A percentile compares a stretch with the other conserved stretches of the same genome.
These are phyloP conservation scores for Sambucus nigra DNA, from an alignment of 129 eudicot species.

Conservation along the genomic window DNA sequence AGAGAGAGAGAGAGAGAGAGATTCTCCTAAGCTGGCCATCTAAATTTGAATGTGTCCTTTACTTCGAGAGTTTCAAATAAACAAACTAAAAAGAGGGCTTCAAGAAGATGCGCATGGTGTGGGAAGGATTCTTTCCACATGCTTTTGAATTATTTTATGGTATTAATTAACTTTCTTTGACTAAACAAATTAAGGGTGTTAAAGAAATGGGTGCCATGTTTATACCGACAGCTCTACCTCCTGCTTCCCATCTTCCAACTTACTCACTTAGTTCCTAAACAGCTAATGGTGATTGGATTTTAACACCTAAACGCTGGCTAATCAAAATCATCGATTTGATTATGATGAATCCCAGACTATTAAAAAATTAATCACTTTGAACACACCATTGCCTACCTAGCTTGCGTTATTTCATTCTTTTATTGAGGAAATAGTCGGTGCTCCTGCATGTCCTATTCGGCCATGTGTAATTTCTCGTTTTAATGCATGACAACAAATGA, in stretches of 20 bases:
- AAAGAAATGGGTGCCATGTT: slow-evolving; percentile 25
- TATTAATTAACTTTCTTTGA: slow-evolving; percentile 9
- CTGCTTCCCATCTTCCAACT: slow-evolving; percentile 37
- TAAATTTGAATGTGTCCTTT: slow-evolving; percentile 5
- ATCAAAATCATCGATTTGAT: slow-evolving; percentile 8
- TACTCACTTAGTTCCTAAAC: slow-evolving; percentile 13
- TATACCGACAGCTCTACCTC: slow-evolving; percentile 32
- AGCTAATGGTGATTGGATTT: slow-evolving; percentile 25
- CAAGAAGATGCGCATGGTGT: slow-evolving; percentile 10
- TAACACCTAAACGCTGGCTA: slow-evolving; percentile 13
- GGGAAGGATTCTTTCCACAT: slow-evolving; percentile 13
- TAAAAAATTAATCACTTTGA: neutral
- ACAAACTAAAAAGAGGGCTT: neutral
- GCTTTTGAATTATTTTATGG: slow-evolving; percentile 10
- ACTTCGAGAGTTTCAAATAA: neutral
- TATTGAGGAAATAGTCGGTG: no score
- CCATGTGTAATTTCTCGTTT: neutral
- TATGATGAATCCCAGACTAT: neutral
- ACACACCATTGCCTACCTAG: no score
- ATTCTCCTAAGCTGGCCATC: slow-evolving; percentile 9
- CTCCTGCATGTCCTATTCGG: no score
- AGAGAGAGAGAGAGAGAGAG: slow-evolving; percentile 2
- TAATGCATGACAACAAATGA: neutral
- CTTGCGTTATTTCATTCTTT: no score
- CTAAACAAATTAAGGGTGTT: slow-evolving; percentile 2